A percentile compares a stretch with the other conserved stretches of the same genome.
Conservation (phyloP, 1,284 basidiomycete species). For the Somion occarium region DNA sequence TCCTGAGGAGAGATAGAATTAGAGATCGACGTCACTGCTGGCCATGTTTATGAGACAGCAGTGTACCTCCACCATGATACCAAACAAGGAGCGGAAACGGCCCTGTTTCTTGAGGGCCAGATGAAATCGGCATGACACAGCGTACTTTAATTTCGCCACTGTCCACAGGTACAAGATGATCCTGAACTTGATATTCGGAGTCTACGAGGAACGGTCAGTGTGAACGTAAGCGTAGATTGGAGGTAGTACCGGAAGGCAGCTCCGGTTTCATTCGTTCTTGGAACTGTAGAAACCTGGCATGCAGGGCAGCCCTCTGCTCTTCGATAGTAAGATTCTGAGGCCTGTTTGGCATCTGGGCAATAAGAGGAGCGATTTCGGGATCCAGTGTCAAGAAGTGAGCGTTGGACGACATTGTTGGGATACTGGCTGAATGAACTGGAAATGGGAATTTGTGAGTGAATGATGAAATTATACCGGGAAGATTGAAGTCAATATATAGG, state of each 20-base stretch:
- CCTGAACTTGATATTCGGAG: not conserved
- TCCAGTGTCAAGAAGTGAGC: not conserved
- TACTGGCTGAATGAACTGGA: not conserved
- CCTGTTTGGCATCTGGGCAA: not conserved
- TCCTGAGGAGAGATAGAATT: slow-evolving; percentile 7
- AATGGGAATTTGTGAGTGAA: not conserved
- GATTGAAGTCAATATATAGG: not conserved
- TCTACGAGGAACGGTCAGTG: not conserved
- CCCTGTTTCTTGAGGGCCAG: not conserved
- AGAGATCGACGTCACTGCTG: too few species aligned
- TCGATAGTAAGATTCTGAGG: not conserved
- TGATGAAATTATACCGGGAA: not conserved
- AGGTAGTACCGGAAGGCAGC: not conserved
- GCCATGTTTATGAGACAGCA: not conserved
- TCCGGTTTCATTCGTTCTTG: not conserved
- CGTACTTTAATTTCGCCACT: not conserved
- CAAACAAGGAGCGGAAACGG: slow-evolving; percentile 5
- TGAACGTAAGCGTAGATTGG: not conserved
- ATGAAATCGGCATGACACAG: not conserved
- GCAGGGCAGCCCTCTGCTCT: not conserved
- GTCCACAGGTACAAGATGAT: not conserved
- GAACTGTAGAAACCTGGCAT: not conserved
- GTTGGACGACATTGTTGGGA: not conserved
- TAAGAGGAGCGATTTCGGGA: not conserved
- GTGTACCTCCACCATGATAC: slow-evolving; percentile 5